phyloP scores from a whole-genome alignment of 2,329 filamentous ascomycete genomes.

The Onygenales sp. region DNA sequence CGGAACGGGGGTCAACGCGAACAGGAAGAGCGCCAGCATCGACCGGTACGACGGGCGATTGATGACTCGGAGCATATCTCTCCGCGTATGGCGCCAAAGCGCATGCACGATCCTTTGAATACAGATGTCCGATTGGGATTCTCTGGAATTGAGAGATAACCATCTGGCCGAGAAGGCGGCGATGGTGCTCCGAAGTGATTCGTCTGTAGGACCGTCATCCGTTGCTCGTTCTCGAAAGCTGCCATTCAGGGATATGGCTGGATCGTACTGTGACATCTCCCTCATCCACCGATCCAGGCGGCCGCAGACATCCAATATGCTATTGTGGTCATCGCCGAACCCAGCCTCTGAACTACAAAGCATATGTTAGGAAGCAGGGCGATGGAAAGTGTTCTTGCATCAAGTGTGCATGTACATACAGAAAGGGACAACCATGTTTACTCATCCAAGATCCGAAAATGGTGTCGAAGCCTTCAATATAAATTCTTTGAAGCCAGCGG shows the following conservation, averaged over 20 bases:
- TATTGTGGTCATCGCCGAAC: no score
- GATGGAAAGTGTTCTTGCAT: no score
- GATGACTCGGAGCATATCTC: conserved; percentile 32
- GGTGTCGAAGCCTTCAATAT: conserved; percentile 28
- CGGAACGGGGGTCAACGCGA: conserved; percentile 33
- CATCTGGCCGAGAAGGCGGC: conserved; percentile 20
- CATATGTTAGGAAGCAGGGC: no score
- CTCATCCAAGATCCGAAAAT: conserved; percentile 37
- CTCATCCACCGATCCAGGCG: no score
- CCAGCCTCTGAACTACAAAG: no score
- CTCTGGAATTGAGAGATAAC: conserved; percentile 15
- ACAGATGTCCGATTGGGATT: not conserved
- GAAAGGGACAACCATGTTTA: conserved; percentile 33
- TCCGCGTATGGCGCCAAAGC: conserved; percentile 29
- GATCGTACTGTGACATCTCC: no score
- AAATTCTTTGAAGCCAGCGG: conserved; percentile 20
- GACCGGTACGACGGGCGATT: conserved; percentile 35
- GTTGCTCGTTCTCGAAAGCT: no score
- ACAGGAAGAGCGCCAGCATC: conserved; percentile 32
- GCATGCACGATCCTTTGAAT: conserved; percentile 14
- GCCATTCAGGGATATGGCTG: no score
- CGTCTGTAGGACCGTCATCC: no score
- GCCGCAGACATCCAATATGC: no score
- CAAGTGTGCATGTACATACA: conserved; percentile 19
- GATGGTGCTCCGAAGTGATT: conserved; percentile 12